Base-by-base conservation (phyloP, 768 basidiomycete genomes). In the Leucocoprinus birnbaumii region DNA sequence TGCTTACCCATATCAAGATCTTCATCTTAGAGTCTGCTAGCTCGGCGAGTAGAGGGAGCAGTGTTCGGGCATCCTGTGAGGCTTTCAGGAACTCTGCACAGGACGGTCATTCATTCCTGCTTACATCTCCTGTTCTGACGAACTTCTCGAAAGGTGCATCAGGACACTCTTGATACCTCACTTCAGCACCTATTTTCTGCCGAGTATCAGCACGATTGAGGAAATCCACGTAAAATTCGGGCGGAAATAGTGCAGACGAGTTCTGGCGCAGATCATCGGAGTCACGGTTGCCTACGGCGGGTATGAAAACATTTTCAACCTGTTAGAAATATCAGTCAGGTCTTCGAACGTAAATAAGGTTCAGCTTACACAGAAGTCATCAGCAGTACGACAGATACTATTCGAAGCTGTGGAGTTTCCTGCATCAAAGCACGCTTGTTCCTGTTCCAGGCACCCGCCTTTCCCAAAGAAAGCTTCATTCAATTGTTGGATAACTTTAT, bases 201-300 rank as follows among this genome's bases (percentile, higher is more conserved):
- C 70, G 58, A 13, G 82, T 70, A 2, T 64, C 58, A 0, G 71
- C 37, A n/a, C 65, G 62, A 0, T 54, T 59, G 18, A 86, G 67
- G 58, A 79, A 84, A 10, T 69, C 66, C 41, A 80, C 57, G 53
- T 85, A 85, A 56, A 74, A 83, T 43, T 82, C 75, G 0, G 84
- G 79, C 4, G 85, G 84, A 66, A 85, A 86, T 6, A 68, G 52
- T 1, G 77, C 73, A 0, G 79, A 73, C 1, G 75, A 68, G 38
- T 77, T 83, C 65, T 86, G 84, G 19, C 82, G 71, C 41, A 87
- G 67, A 61, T 87, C 85, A 55, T 86, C 66, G 0, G 73, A 59
- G 57, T 87, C 84, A 10, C 73, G 70, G 60, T 81, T 61, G 0
- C 80, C 80, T 3, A 85, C 70, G 1, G 81, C 80, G 0, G 82